Base-by-base conservation (phyloP, 768 basidiomycete species). In the Rhodotorula paludigena region DNA sequence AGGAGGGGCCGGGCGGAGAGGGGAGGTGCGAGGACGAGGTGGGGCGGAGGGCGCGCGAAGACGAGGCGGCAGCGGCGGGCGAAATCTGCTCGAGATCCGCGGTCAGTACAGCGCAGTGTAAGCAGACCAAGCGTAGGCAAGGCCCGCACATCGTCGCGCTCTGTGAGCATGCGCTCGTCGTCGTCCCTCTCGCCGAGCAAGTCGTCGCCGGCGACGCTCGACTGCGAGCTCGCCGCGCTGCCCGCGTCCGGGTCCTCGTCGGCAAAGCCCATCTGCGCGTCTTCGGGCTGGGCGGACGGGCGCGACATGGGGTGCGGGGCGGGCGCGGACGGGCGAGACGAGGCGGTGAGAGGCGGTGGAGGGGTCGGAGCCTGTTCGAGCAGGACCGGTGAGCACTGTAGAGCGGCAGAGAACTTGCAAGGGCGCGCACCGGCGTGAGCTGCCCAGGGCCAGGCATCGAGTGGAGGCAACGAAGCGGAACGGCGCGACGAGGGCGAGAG, bases 201-300 rank as follows among this genome's bases (percentile, higher is more conserved):
- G 35, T 62, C 60, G 54, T 56, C 61, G 18, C 42, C 53, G 20
- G 33, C 53, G 52, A 28, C 45, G 38, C 54, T 56, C 28, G n/a
- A 36, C 33, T 23, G 7, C 32, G 41, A 44, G 57, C 57, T 58
- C 57, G 44, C 42, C 8, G 57, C 57, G 44, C 42, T 32, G 44
- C 44, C 42, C 32, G 10, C 53, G 36, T 2, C 36, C 5, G n/a
- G n/a, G n/a, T 57, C 55, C 28, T 57, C 56, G 28, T 39, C 57
- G 25, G 55, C 55, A 16, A 42, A 56, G 30, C 55, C 55, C 57
- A 58, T 58, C 16, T 21, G 18, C 25, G 36, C 45, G 23, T 49
- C 41, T 18, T 35, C 54, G 25, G 14, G 39, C 23, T n/a, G 25
- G 15, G 51, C 60, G 44, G 47, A 38, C 20, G 56, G 23, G 51